Conservation (phyloP, 140 eudicot species). For the Oenanthe javanica region DNA sequence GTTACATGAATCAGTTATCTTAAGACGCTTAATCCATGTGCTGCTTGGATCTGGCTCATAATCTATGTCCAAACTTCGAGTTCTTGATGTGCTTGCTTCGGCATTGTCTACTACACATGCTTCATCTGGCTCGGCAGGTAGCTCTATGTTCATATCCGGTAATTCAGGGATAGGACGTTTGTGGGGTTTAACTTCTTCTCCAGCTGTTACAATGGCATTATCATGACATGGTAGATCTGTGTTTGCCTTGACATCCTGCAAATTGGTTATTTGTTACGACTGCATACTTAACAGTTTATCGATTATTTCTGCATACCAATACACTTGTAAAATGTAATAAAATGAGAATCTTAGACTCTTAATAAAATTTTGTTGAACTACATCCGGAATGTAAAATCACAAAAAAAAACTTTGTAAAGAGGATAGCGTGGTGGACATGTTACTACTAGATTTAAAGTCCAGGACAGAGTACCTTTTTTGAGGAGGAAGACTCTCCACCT, state of each 20-base stretch:
- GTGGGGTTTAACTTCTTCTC: slow-evolving; percentile 15
- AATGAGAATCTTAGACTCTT: too few species aligned
- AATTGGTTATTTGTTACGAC: background rate
- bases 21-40: slow-evolving; percentile 88
- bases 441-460: slow-evolving; percentile 14
- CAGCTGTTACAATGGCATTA: slow-evolving; percentile 14
- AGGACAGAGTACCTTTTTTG: slow-evolving; percentile 43
- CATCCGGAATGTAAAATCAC: slow-evolving; percentile 1
- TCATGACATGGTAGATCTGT: slow-evolving; percentile 17
- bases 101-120: slow-evolving; percentile 35
- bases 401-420: background rate
- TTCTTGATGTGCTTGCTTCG: slow-evolving; percentile 57
- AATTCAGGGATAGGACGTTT: slow-evolving; percentile 26
- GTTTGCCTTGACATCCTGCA: slow-evolving; percentile 35
- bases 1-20: slow-evolving; percentile 29
- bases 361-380: background rate
- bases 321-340: background rate
- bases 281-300: background rate
- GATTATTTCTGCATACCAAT: background rate
- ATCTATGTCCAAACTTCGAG: slow-evolving; percentile 76
- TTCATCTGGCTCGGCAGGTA: slow-evolving; percentile 49
- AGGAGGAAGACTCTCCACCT: slow-evolving; percentile 40
- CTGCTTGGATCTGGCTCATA: slow-evolving; percentile 33
- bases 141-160: slow-evolving; percentile 55
- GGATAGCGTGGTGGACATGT: background rate